Base-by-base conservation (phyloP, 1,139 yeast genomes). In the Lizanozyma gosingica region DNA sequence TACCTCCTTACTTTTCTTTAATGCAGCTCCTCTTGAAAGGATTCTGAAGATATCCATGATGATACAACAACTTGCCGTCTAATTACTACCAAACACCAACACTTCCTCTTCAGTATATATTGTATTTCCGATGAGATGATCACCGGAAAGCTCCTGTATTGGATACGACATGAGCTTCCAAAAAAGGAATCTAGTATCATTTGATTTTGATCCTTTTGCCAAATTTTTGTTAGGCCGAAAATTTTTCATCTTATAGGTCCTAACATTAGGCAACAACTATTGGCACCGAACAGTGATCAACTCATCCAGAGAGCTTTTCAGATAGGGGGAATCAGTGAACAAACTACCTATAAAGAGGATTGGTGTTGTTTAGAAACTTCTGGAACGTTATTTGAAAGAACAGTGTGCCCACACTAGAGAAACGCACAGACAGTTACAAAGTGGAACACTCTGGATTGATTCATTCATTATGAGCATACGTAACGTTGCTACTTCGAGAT, bases 41-140 rank as follows among this genome's bases (percentile, higher is more conserved):
- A 92, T 80, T 52, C 87, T 72, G 58, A 92, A 90, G 48, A 90
- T 83, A 65, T 92, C 98, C 98, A 92, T 90, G 15, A 17, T 49
- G 34, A 27, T 37, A 22, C 9, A 22, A 22, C 9, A 22, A 22
- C 11, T 6, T 22, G 29, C 29, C 29, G 6, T 11, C 11, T 11
- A 22, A 11, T 22, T 22, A 22, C 6, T 11, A 6, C 29, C 11
- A 6, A 6, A 22, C 11, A 11, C 9, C 11, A 22, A 22, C 29
- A 22, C 6, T 22, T 6, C 29, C n/a, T n/a, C n/a, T n/a, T n/a
- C n/a, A n/a, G n/a, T n/a, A n/a, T n/a, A n/a, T n/a, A n/a, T 22
- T 22, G 29, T 22, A 22, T 22, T 22, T 22, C 29, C 29, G 29
- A 22, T 22, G 29, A 22, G 29, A 22, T 22, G 29, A 22, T 22